Base-by-base conservation (phyloP, 148 eudicot species). In the Vaccinium darrowii region DNA sequence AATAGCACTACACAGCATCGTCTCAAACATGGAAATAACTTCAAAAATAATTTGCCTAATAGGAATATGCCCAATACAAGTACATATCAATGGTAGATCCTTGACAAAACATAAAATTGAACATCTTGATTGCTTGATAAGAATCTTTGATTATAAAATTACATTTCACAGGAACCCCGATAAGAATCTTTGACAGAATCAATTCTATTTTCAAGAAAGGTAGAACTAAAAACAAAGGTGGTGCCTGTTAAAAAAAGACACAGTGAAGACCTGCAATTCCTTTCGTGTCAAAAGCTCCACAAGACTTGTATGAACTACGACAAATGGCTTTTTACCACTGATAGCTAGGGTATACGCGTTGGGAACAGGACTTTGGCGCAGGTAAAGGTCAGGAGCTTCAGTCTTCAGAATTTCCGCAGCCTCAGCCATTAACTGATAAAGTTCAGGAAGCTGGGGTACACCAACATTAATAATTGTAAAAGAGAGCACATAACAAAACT, bases 231-330 rank as follows among this genome's bases (percentile, higher is more conserved):
- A 87, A 88, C 91, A 95, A 82, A 94, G 98, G 86, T 91, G 85
- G 76, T 93, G 94, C 75, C 90, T 90, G 60, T 92, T 91, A 67
- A 96, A 90, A 78, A 54, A 27, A 54, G 6, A 79, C 89, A 90
- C 21, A 79, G 79, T 80, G 53, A 86, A 81, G 71, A 96, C 99
- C 97, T 96, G 98, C 91, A 96, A 89, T 88, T 96, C 99, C 87
- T 94, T 93, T 81, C 93, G 89, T 4, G 95, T 92, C 85, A 96
- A 88, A 83, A 96, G 99, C 91, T 96, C 98, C 43, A 96, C 90
- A 80, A 96, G 96, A 88, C 99, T 96, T 76, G 99, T 94, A 84
- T 96, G 99, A 84, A 94, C 92, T 63, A 96, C 99, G 47, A 96
- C 93, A 87, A 96, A 96, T 47, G 99, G 98, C 88, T 89, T 94